phyloP scores from a whole-genome alignment of 176 grass and related monocot species.

The Chloris gayana region DNA sequence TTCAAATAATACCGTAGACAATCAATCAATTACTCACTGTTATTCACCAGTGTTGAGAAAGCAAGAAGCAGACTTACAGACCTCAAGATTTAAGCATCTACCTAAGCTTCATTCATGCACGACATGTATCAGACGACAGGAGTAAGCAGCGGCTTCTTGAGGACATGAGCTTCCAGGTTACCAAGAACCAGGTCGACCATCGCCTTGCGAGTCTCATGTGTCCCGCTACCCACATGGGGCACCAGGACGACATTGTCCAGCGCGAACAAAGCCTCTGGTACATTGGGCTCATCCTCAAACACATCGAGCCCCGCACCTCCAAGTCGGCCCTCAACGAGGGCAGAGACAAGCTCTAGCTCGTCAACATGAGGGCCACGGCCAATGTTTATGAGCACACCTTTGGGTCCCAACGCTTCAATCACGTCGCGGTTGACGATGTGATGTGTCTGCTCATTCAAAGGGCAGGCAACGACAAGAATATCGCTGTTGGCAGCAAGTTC shows the following conservation, averaged over 20 bases:
- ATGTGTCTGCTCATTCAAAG: slow-evolving; percentile 66
- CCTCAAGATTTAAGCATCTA: neutral
- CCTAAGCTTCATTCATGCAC: neutral
- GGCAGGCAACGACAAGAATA: slow-evolving; percentile 70
- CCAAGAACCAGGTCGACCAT: slow-evolving; percentile 83
- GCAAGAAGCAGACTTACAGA: neutral
- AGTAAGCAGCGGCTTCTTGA: slow-evolving; percentile 70
- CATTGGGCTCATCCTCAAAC: slow-evolving; percentile 80
- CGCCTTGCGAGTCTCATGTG: slow-evolving; percentile 56
- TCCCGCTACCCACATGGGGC: slow-evolving; percentile 76
- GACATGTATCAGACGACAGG: slow-evolving; percentile 49
- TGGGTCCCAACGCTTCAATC: slow-evolving; percentile 72
- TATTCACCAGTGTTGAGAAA: too few species aligned
- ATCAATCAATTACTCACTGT: too few species aligned
- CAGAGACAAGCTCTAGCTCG: slow-evolving; percentile 68
- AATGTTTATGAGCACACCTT: slow-evolving; percentile 81
- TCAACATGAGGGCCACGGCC: slow-evolving; percentile 81
- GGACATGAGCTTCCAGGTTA: slow-evolving; percentile 77
- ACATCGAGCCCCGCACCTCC: slow-evolving; percentile 84
- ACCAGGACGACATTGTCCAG: slow-evolving; percentile 79
- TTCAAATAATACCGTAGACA: too few species aligned
- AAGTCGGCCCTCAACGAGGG: slow-evolving; percentile 63
- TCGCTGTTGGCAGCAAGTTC: slow-evolving; percentile 71
- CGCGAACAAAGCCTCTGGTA: slow-evolving; percentile 54
- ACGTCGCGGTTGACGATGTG: slow-evolving; percentile 82